Percentiles rank a stretch among this genome's conserved stretches.
Evolutionary conservation across 2,329 filamentous ascomycete genomes (phyloP).

Genomic region (Clarireedia homoeocarpa): DNA sequence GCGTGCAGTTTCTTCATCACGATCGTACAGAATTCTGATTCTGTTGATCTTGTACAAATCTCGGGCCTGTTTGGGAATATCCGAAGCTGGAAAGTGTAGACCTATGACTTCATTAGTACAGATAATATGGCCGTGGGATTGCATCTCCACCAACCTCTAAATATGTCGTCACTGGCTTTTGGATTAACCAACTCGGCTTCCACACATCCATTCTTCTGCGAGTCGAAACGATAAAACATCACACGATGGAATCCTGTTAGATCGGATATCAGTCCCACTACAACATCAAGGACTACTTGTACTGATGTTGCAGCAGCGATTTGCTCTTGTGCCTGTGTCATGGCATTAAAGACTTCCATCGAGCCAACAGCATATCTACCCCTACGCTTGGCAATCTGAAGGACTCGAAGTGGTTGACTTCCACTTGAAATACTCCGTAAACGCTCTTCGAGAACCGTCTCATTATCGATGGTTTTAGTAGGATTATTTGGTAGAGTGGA

Average conservation of each 20-base stretch:
- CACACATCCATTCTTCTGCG: conserved; percentile 45
- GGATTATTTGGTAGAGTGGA: conserved; percentile 45
- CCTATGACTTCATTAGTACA: neutral
- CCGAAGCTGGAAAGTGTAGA: conserved; percentile 56
- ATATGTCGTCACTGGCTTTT: conserved; percentile 72
- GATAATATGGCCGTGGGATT: neutral
- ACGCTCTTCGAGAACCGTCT: conserved; percentile 67
- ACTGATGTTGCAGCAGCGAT: conserved; percentile 64
- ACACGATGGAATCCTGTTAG: conserved; percentile 85
- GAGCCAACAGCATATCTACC: conserved; percentile 47
- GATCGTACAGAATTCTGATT: conserved; percentile 78
- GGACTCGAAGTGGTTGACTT: conserved; percentile 69
- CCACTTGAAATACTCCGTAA: conserved; percentile 66
- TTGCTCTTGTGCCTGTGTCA: conserved; percentile 87
- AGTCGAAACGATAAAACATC: conserved; percentile 88
- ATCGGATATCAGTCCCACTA: conserved; percentile 82
- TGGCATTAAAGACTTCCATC: conserved; percentile 86
- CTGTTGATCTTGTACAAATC: conserved; percentile 90
- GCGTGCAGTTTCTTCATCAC: conserved; percentile 70
- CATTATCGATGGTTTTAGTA: conserved; percentile 64
- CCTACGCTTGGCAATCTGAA: conserved; percentile 70
- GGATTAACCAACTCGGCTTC: conserved; percentile 84
- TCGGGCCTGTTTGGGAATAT: conserved; percentile 78
- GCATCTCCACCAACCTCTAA: conserved; percentile 58
- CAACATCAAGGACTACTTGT: conserved; percentile 67